These are phyloP conservation scores for Boletus pseudo-olivaceus DNA, from an alignment of 768 basidiomycete species.

Conservation along the genomic window DNA sequence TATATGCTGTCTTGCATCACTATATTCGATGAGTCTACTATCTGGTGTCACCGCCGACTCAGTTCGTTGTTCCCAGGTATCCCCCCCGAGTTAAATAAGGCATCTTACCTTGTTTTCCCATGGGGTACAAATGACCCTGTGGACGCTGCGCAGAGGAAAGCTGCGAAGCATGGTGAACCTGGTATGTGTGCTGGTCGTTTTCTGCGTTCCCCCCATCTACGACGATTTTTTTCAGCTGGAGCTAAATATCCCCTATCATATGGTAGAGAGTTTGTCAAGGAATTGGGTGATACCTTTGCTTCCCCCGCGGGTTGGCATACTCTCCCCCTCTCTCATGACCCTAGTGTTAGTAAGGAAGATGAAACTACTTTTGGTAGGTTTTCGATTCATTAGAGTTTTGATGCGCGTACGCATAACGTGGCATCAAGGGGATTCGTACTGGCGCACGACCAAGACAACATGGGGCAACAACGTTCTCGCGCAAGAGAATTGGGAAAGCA, in stretches of 20 bases:
- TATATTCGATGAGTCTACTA: neutral
- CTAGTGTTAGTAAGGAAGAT: conserved; percentile 31
- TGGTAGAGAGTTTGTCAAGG: conserved; percentile 41
- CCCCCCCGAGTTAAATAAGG: conserved; percentile 25
- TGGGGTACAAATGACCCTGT: conserved; percentile 87
- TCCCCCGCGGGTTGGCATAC: conserved; percentile 93
- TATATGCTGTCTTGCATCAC: neutral
- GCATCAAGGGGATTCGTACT: conserved; percentile 33
- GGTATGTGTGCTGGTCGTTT: conserved; percentile 7
- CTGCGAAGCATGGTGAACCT: conserved; percentile 4
- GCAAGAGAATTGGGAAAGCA: conserved; percentile 90
- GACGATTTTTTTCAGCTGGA: neutral
- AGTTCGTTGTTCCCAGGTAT: neutral
- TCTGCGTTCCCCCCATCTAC: too few species aligned
- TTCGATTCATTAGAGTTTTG: too few species aligned
- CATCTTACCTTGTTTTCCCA: conserved; percentile 65
- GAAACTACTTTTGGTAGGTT: conserved; percentile 8
- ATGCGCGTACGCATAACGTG: too few species aligned
- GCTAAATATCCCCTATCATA: conserved; percentile 12
- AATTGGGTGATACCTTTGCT: conserved; percentile 73
- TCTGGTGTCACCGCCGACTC: neutral
- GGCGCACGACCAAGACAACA: conserved; percentile 72
- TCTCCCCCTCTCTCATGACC: conserved; percentile 70
- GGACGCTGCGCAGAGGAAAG: conserved; percentile 37
- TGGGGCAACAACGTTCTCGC: conserved; percentile 92